Evolutionary conservation across 768 basidiomycete genomes (phyloP).

Genomic region (Erythrobasidium yunnanense): DNA sequence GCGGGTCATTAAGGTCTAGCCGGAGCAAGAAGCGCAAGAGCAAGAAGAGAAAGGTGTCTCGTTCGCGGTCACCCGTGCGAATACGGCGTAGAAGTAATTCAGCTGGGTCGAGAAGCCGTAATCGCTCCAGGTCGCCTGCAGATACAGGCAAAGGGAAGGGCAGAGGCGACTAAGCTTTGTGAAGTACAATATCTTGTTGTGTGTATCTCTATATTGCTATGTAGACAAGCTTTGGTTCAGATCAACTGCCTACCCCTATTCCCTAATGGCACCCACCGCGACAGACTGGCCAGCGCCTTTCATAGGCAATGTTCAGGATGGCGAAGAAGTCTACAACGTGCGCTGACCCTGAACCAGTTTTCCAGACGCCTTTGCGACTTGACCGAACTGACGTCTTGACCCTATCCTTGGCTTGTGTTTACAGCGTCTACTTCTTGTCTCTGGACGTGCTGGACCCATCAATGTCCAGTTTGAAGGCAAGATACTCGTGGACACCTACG

Average conservation of each 20-base stretch:
- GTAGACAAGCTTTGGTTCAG: not conserved
- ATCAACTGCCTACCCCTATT: not conserved
- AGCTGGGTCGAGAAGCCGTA: not conserved
- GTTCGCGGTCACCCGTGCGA: conserved; percentile 17
- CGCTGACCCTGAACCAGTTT: not conserved
- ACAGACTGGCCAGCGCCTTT: conserved; percentile 24
- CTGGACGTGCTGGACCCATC: conserved; percentile 19
- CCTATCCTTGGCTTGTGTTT: not conserved
- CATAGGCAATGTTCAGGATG: conserved; percentile 5
- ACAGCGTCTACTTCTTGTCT: conserved; percentile 8
- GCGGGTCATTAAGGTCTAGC: not conserved
- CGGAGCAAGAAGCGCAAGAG: not conserved
- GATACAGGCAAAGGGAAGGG: not conserved
- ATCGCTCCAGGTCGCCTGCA: conserved; percentile 1
- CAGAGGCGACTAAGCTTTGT: not conserved
- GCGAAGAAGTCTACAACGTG: conserved; percentile 23
- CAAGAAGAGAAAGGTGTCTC: not conserved
- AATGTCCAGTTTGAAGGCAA: conserved; percentile 11
- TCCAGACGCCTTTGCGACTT: too few species aligned
- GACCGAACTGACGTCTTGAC: not conserved
- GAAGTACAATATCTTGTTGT: too few species aligned
- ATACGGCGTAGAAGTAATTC: not conserved
- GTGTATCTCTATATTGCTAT: not conserved
- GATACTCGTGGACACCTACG: not conserved
- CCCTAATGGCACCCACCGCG: conserved; percentile 1